These are phyloP conservation scores for Spirogloea muscicola DNA, from an alignment of 139 green algal species.

Conservation along the genomic window DNA sequence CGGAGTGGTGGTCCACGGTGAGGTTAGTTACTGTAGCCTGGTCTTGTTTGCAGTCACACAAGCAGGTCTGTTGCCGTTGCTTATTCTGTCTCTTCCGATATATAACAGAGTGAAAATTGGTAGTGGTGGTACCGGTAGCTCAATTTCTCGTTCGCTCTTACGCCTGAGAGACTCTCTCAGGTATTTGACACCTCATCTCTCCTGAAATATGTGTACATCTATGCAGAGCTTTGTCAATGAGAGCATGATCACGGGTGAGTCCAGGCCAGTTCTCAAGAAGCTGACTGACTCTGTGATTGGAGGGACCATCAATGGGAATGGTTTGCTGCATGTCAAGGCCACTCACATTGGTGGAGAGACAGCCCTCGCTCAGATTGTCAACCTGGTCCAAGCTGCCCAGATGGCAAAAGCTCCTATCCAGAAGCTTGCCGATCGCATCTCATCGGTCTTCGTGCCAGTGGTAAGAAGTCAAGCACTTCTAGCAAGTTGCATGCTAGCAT, in stretches of 20 bases:
- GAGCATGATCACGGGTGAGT: conserved; percentile 94
- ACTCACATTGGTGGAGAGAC: conserved; percentile 50
- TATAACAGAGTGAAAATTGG: too few species aligned
- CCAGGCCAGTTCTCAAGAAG: conserved; percentile 66
- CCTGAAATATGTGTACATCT: too few species aligned
- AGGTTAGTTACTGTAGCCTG: too few species aligned
- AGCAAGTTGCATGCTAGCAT: too few species aligned
- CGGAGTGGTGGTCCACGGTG: conserved; percentile 71
- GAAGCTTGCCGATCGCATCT: conserved; percentile 25
- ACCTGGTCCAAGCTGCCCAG: conserved; percentile 90
- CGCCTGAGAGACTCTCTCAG: too few species aligned
- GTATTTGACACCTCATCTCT: too few species aligned
- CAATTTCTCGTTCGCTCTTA: too few species aligned
- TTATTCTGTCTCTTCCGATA: too few species aligned
- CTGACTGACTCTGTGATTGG: conserved; percentile 72
- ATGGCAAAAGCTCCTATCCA: conserved; percentile 94
- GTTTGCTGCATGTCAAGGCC: conserved; percentile 58
- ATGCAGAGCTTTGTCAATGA: conserved; percentile 86
- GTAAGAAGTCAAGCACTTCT: too few species aligned
- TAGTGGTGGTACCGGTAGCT: too few species aligned
- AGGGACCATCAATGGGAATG: conserved; percentile 85
- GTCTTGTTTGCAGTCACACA: too few species aligned
- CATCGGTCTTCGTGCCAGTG: conserved; percentile 23
- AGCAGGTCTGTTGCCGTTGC: too few species aligned
- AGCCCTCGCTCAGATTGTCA: conserved; percentile 76